A percentile compares a stretch with the other conserved stretches of the same genome.
These are phyloP conservation scores for Arbutus unedo DNA, from an alignment of 148 eudicot genomes.

Conservation along the genomic window DNA sequence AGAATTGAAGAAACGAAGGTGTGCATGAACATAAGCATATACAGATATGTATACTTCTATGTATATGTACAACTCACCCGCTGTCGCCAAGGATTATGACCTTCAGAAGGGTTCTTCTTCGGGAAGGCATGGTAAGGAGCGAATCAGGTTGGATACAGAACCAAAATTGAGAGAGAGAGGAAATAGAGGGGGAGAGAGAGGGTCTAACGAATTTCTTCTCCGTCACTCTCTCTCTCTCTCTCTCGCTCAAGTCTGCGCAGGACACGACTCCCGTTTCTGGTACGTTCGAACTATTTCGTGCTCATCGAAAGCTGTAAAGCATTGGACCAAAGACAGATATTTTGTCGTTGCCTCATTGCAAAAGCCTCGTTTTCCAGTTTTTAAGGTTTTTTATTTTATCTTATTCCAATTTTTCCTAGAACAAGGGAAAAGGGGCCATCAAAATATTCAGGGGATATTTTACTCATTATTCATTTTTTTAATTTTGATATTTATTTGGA, in stretches of 20 bases:
- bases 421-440: no score
- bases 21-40: not conserved
- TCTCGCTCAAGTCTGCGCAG: not conserved
- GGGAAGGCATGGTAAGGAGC: slow-evolving; percentile 63
- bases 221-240: no score
- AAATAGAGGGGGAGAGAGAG: slow-evolving; percentile 23
- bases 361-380: not conserved
- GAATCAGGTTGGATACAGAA: not conserved
- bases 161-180: slow-evolving; percentile 23
- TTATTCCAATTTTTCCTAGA: no score
- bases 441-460: no score
- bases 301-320: not conserved
- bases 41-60: not conserved
- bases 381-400: no score
- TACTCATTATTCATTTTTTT: no score
- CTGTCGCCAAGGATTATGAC: slow-evolving; percentile 98
- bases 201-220: not conserved
- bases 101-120: slow-evolving; percentile 85
- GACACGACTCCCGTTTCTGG: not conserved
- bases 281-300: not conserved
- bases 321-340: not conserved
- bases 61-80: slow-evolving; percentile 45
- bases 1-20: slow-evolving; percentile 10
- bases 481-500: no score
- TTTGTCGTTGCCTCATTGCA: not conserved